Evolutionary conservation across 1,284 basidiomycete genomes (phyloP), one percentile per base, ranked within the genome.

Genomic region (Fomitopsis pinicola): DNA sequence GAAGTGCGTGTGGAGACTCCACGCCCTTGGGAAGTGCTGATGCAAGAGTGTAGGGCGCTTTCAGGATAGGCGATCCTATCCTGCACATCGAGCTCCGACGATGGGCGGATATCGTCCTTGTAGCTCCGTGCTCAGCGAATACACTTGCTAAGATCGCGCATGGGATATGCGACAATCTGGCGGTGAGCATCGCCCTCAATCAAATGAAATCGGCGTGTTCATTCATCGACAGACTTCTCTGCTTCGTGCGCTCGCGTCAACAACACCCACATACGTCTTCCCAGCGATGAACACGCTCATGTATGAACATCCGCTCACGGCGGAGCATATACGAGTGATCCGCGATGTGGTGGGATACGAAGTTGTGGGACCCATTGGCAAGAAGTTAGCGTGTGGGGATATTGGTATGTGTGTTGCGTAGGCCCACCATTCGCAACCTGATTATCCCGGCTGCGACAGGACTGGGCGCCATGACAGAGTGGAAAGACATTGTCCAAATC

Each of bases 271-370:
- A 17, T 91, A 90, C 68, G 76, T 98, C 36, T 98, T 96, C 69
- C 97, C 97, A 3, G 97, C 97, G 0, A 99, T 98, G 97, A 99
- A 99, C 74, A 98, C 96, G 5, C 80, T 93, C 66, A 98, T 99
- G 97, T 98, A 92, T 72, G 83, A 92, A 64, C 95, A 99, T 71
- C 94, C 95, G n/a, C 80, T 98, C 40, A 98, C 97, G 0, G 82
- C 83, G 2, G 84, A 88, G 62, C 97, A 99, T 69, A 72, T 98
- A 26, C 80, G 82, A 10, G 70, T 89, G 38, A 81, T 95, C 1
- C 80, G 78, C 19, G 88, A 95, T 1, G 82, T 90, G 48, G 82
- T 97, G 10, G 83, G 84, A 1, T 98, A 97, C 71, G 76, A 86
- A 42, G 82, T 98, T 8, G 79, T 89, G 3, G 95, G 96, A 0